Base-by-base conservation (phyloP, 192 early-diverging fungal species). In the Pilaira anomala region DNA sequence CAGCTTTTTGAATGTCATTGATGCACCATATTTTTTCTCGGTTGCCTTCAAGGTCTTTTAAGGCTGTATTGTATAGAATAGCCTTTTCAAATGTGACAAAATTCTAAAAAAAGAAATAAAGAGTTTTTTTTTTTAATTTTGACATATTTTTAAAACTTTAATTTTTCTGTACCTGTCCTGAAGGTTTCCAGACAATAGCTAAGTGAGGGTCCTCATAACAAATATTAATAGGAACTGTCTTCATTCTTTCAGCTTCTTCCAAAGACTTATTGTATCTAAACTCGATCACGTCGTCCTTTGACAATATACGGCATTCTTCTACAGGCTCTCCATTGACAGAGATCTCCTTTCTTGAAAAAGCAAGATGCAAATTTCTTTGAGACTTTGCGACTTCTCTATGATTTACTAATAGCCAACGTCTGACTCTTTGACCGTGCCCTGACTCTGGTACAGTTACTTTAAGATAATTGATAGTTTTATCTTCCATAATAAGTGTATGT, bases 1-100 rank as follows among this genome's bases (percentile, higher is more conserved):
- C 68, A 16, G 81, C 80, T 51, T 85, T 87, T 26, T 84, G 81
- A n/a, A 84, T 72, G 2, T 75, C 64, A 52, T 85, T 81, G 13
- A 81, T 71, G 1, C 49, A 48, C 71, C 51, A 56, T 18, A 76
- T 53, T n/a, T 62, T 60, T 28, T 26, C 56, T 45, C 13, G 56
- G 14, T 29, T 48, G 26, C 28, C 53, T 2, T 18, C 8, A 25
- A 16, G 16, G 41, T 26, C 39, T 24, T 58, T 58, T 58, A 28
- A 29, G 18, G 4, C 24, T 28, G 65, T 28, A 19, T 71, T 45
- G 12, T 76, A 71, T 21, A 62, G 58, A 11, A 66, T 13, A 13
- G 48, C 29, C 56, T 68, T 33, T 56, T 67, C 57, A 28, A 40
- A 33, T 44, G 55, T 28, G 59, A 60, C 12, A 62, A 73, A 53